Base-by-base conservation (phyloP, 176 grass and related monocot species). In the Cenchrus fungigraminus region DNA sequence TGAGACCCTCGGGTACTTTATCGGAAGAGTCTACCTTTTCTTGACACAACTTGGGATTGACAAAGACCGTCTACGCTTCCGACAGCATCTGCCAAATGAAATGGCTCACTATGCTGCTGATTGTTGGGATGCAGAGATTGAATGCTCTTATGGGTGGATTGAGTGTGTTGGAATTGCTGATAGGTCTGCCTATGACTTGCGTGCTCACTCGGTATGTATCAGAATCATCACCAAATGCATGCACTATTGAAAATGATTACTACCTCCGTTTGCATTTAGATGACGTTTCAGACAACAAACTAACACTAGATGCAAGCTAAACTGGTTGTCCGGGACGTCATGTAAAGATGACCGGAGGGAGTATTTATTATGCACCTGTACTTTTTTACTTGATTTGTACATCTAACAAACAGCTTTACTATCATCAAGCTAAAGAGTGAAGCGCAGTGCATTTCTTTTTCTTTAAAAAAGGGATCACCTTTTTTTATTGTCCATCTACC, bases 141-240 rank as follows among this genome's bases (percentile, higher is more conserved):
- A 98, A 29, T 98, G 95, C 83, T 98, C 95, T 4, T 95, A 95
- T 82, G 95, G 95, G 25, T 98, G 95, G 95, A 98, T 98, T 60
- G 93, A 98, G 78, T 98, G 96, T 83, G 96, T 98, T 87, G 96
- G 96, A 80, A 98, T 98, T 89, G 96, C 96, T 87, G 96, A 98
- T 87, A 98, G 96, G 60, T 98, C 96, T 83, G 93, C 91, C 20
- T 94, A 94, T 81, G 96, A 98, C 68, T 74, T 98, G 79, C 78
- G 68, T 61, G 96, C 96, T 40, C 96, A 98, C 81, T 93, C 96
- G 63, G 95, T 95, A 93, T 73, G 85, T 59, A 50, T 76, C 14
- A 56, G 80, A 37, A 60, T 79, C 16, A 54, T 20, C 8, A 74
- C 77, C 76, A 29, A 29, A 73, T 68, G 15, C 3, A 8, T 59